A percentile compares a stretch with the other conserved stretches of the same genome.
phyloP scores from a whole-genome alignment of 1,284 basidiomycete genomes.

The Anthracocystis walkeri region DNA sequence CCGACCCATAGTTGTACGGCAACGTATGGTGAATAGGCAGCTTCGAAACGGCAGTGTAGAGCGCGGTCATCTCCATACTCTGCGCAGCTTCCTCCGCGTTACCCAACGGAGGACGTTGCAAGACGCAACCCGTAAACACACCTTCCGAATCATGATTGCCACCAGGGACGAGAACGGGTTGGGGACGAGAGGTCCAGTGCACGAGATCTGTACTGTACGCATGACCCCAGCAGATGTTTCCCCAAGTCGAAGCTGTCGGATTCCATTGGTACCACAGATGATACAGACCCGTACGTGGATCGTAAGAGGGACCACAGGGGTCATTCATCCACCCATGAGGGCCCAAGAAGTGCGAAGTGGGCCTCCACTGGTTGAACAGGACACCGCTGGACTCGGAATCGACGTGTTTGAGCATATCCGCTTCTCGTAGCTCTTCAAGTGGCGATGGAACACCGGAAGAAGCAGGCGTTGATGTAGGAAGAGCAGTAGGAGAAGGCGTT shows the following conservation, averaged over 20 bases:
- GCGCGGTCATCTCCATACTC: slow-evolving; percentile 43
- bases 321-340: slow-evolving; percentile 63
- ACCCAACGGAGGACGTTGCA: slow-evolving; percentile 42
- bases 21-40: slow-evolving; percentile 57
- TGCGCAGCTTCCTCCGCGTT: slow-evolving; percentile 16
- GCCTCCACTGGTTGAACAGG: slow-evolving; percentile 49
- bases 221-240: slow-evolving; percentile 59
- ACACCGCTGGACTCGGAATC: background rate
- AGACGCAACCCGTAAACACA: slow-evolving; percentile 56
- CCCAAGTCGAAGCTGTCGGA: slow-evolving; percentile 54
- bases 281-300: slow-evolving; percentile 42
- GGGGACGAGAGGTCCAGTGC: slow-evolving; percentile 47
- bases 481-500: slow-evolving; percentile 10
- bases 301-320: slow-evolving; percentile 55
- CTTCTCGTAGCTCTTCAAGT: slow-evolving; percentile 16
- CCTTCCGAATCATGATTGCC: slow-evolving; percentile 52
- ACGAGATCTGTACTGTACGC: slow-evolving; percentile 50
- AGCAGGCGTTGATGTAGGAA: slow-evolving; percentile 20
- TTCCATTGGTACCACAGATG: slow-evolving; percentile 62
- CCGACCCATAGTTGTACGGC: slow-evolving; percentile 51
- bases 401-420: slow-evolving; percentile 19
- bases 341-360: slow-evolving; percentile 51
- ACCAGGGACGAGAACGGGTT: slow-evolving; percentile 42
- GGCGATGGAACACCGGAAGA: slow-evolving; percentile 28
- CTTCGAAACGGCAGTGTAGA: slow-evolving; percentile 59